Evolutionary conservation across 192 early-diverging fungal genomes (phyloP).

Genomic region (Podochytrium sp.): DNA sequence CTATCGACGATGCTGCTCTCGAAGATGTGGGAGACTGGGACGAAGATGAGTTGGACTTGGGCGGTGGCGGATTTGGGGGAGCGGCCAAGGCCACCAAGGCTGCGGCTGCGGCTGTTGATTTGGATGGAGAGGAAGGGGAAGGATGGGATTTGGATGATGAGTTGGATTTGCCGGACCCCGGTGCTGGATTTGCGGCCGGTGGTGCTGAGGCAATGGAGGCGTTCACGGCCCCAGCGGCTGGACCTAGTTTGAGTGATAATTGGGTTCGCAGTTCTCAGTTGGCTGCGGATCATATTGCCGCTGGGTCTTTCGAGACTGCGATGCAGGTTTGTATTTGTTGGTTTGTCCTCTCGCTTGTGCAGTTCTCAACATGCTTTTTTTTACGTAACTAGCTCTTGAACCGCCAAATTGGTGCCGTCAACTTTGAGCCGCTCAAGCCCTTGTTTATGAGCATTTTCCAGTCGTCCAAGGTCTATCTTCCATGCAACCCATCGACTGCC

Average conservation of each 20-base stretch:
- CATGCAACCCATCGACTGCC: conserved; percentile 62
- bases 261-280: conserved; percentile 88
- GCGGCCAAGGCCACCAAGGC: conserved; percentile 23
- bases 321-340: conserved; percentile 72
- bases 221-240: conserved; percentile 78
- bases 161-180: conserved; percentile 69
- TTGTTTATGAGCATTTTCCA: conserved; percentile 85
- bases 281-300: conserved; percentile 92
- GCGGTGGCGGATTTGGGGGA: conserved; percentile 36
- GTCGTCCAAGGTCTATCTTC: conserved; percentile 68
- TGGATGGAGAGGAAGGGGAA: conserved; percentile 54
- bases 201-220: conserved; percentile 54
- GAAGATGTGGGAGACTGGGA: conserved; percentile 77
- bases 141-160: conserved; percentile 86
- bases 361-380: background rate
- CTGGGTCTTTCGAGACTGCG: conserved; percentile 92
- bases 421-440: conserved; percentile 91
- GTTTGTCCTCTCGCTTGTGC: background rate
- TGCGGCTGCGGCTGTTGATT: conserved; percentile 47
- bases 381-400: conserved; percentile 88
- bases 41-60: conserved; percentile 70
- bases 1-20: conserved; percentile 56
- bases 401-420: conserved; percentile 87
- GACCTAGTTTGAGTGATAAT: conserved; percentile 67
- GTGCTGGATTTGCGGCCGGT: conserved; percentile 63